Conservation (phyloP, 2,329 filamentous ascomycete species). For the Paecilomyces formosus region DNA sequence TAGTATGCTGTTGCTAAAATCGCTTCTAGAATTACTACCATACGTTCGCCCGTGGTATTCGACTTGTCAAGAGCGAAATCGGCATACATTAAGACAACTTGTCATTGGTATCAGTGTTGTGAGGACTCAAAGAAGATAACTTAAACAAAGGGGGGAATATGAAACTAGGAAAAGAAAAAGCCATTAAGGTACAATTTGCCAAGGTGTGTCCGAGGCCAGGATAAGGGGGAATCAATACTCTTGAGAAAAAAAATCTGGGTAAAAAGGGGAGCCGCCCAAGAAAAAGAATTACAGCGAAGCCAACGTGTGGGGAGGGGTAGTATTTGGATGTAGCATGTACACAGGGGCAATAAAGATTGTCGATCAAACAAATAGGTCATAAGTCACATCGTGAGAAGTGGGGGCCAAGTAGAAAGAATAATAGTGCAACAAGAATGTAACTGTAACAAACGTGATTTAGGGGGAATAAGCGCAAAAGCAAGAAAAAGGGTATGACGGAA, state of each 20-base stretch:
- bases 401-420: neutral
- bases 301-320: slow-evolving; percentile 8
- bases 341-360: slow-evolving; percentile 2
- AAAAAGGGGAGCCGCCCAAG: slow-evolving; percentile 6
- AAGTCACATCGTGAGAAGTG: slow-evolving; percentile 7
- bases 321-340: slow-evolving; percentile 7
- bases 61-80: neutral
- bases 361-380: slow-evolving; percentile 2
- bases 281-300: slow-evolving; percentile 8
- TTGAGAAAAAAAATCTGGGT: slow-evolving; percentile 1
- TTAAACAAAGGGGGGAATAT: slow-evolving; percentile 8
- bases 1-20: no score
- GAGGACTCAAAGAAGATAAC: neutral
- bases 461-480: slow-evolving; percentile 1
- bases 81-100: neutral
- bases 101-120: neutral
- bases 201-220: neutral
- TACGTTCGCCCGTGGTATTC: neutral
- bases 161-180: slow-evolving; percentile 8
- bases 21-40: neutral
- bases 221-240: slow-evolving; percentile 7
- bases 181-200: neutral
- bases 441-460: neutral
- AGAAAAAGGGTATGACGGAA: neutral
- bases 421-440: neutral